Evolutionary conservation across 2,329 filamentous ascomycete genomes (phyloP).

Genomic region (Xylaria sp.): DNA sequence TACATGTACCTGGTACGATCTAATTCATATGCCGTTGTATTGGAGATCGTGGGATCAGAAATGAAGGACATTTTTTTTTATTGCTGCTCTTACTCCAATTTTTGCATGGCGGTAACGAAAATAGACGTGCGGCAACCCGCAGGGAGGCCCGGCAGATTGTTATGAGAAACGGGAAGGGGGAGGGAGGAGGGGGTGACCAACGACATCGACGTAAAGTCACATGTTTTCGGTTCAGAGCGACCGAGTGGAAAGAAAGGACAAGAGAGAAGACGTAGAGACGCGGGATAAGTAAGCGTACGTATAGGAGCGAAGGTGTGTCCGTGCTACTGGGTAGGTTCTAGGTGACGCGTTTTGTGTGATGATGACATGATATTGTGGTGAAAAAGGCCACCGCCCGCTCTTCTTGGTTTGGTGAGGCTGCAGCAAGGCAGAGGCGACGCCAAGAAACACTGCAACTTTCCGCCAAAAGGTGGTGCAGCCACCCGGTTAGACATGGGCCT

Average conservation of each 20-base stretch:
- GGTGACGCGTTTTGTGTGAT: slow-evolving; percentile 17
- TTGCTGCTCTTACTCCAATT: slow-evolving; percentile 7
- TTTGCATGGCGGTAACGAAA: slow-evolving; percentile 27
- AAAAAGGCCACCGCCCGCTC: neutral
- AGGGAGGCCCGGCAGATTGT: slow-evolving; percentile 28
- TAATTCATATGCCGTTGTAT: slow-evolving; percentile 2
- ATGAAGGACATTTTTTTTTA: neutral
- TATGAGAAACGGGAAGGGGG: slow-evolving; percentile 11
- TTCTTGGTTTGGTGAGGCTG: slow-evolving; percentile 42
- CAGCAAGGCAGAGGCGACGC: slow-evolving; percentile 32
- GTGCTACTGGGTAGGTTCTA: neutral
- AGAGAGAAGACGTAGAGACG: neutral
- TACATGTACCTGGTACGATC: slow-evolving; percentile 1
- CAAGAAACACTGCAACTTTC: slow-evolving; percentile 40
- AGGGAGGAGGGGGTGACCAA: slow-evolving; percentile 21
- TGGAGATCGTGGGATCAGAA: neutral
- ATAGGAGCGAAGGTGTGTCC: slow-evolving; percentile 6
- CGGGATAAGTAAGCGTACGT: slow-evolving; percentile 16
- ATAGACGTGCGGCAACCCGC: slow-evolving; percentile 29
- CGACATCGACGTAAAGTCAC: slow-evolving; percentile 36
- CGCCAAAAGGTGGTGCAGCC: slow-evolving; percentile 11
- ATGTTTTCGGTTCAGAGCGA: slow-evolving; percentile 31
- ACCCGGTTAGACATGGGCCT: slow-evolving; percentile 13
- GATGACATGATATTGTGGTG: slow-evolving; percentile 25
- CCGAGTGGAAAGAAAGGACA: slow-evolving; percentile 22